A percentile compares a stretch with the other conserved stretches of the same genome.
These are phyloP conservation scores for Irineochytrium annulatum DNA, from an alignment of 192 early-diverging fungal genomes.

Conservation along the genomic window DNA sequence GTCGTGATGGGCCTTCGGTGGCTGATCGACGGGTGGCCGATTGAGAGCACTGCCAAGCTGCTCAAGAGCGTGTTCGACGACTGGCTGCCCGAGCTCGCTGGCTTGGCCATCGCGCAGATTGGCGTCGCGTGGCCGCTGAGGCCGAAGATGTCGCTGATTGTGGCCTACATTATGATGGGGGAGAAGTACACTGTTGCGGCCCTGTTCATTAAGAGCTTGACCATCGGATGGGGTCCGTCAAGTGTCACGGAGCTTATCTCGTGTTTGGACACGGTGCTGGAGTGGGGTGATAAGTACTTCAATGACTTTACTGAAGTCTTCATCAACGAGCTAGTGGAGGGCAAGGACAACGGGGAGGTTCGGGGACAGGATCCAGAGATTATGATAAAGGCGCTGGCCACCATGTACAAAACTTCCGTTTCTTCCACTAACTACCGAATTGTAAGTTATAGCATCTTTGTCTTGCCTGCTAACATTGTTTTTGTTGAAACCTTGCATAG, in stretches of 20 bases:
- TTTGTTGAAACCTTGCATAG: not conserved
- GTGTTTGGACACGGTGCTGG: conserved; percentile 19
- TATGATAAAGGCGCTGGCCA: conserved; percentile 10
- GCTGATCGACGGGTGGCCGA: conserved; percentile 37
- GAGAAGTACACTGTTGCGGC: conserved; percentile 24
- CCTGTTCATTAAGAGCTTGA: conserved; percentile 27
- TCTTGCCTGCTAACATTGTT: not conserved
- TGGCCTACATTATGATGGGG: conserved; percentile 32
- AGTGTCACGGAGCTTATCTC: conserved; percentile 20
- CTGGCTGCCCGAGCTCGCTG: conserved; percentile 42
- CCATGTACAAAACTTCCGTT: conserved; percentile 22
- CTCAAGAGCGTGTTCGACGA: conserved; percentile 33
- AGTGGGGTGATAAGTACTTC: conserved; percentile 26
- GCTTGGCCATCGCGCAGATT: conserved; percentile 27
- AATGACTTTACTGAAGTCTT: conserved; percentile 19
- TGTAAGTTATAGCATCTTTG: not conserved
- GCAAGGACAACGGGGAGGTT: conserved; percentile 7
- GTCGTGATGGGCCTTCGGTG: conserved; percentile 32
- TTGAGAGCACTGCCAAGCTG: conserved; percentile 31
- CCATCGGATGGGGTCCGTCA: conserved; percentile 10
- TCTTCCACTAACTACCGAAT: conserved; percentile 23
- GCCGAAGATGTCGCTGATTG: conserved; percentile 31
- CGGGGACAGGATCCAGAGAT: conserved; percentile 7
- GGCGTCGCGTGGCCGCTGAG: conserved; percentile 15
- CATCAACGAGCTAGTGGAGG: conserved; percentile 11